Evolutionary conservation across 1,139 yeast species (phyloP).

Genomic region (Schwanniomyces etchellsii): DNA sequence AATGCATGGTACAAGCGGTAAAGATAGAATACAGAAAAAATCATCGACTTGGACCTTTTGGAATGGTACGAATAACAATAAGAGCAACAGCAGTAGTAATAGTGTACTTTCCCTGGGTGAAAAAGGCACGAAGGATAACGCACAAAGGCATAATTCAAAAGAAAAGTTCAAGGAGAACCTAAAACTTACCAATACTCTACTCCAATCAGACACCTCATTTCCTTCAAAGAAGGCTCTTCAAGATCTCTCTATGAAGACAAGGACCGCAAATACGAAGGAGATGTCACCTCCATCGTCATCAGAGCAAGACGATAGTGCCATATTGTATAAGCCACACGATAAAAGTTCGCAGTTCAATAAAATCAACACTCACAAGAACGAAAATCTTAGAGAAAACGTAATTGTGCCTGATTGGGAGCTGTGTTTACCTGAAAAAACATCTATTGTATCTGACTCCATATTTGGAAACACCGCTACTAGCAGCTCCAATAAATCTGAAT

Average conservation of each 20-base stretch:
- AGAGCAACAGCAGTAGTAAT: slow-evolving; percentile 8
- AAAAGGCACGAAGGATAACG: slow-evolving; percentile 4
- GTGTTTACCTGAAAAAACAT: slow-evolving; percentile 30
- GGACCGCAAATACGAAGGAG: slow-evolving; percentile 19
- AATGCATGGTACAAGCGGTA: no score
- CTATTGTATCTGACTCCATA: slow-evolving; percentile 7
- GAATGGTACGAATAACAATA: slow-evolving; percentile 14
- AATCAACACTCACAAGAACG: slow-evolving; percentile 43
- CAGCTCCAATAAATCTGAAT: slow-evolving; percentile 17
- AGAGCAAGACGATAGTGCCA: slow-evolving; percentile 34
- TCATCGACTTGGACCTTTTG: slow-evolving; percentile 33
- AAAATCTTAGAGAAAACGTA: slow-evolving; percentile 34
- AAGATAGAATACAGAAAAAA: neutral
- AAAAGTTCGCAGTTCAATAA: slow-evolving; percentile 36
- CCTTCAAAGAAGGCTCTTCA: slow-evolving; percentile 15
- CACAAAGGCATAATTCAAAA: slow-evolving; percentile 1
- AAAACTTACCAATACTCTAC: slow-evolving; percentile 26
- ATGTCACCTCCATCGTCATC: slow-evolving; percentile 13
- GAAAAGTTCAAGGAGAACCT: slow-evolving; percentile 7
- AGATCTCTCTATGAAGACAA: slow-evolving; percentile 33
- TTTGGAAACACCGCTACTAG: slow-evolving; percentile 26
- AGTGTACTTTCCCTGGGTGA: no score
- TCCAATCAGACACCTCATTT: slow-evolving; percentile 27
- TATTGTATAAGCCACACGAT: slow-evolving; percentile 41
- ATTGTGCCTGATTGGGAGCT: slow-evolving; percentile 41